Base-by-base conservation (phyloP, 805 yeast species). In the Barnettozyma botsteinii region DNA sequence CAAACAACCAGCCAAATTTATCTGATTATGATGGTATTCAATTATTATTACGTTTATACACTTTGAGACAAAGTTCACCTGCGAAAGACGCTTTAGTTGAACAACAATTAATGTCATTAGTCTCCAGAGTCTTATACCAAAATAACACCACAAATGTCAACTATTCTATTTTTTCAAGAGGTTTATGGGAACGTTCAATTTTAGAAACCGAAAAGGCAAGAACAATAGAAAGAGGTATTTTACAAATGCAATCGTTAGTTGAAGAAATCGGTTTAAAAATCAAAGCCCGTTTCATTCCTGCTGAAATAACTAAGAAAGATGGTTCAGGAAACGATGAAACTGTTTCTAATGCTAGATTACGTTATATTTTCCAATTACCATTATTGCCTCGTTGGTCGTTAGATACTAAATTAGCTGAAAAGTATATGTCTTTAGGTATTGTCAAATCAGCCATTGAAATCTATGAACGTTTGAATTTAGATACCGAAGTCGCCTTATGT, bases 181-280 rank as follows among this genome's bases (percentile, higher is more conserved):
- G 95, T 0, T 65, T 93, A 32, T 93, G 97, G 96, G 85, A 82
- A 54, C 75, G 98, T 58, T 86, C 96, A 7, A 52, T 85, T 17
- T 66, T 89, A 27, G 98, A 93, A 59, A 75, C 95, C 0, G 70
- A 72, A 36, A 80, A 79, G 49, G 78, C 95, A 1, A 80, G 84
- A 56, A 91, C 97, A 1, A 81, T 91, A 19, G 98, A 93, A 63
- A 74, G 98, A 58, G 98, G 98, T 37, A 79, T 89, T 5, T 67
- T 93, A 37, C 98, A 93, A 62, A 80, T 93, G 81, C 91, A 89
- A 40, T 81, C 95, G 4, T 66, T 93, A 31, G 93, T 89, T 21
- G 96, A 88, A 55, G 96, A 89, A 58, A 67, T 87, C 20, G 95
- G 91, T 3, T 71, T 80, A 41, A 74, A 79, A 41, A 76, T 82